A percentile compares a stretch with the other conserved stretches of the same genome.
These are phyloP conservation scores for Aspergillus tamarii DNA, from an alignment of 2,329 filamentous ascomycete genomes.

Conservation along the genomic window DNA sequence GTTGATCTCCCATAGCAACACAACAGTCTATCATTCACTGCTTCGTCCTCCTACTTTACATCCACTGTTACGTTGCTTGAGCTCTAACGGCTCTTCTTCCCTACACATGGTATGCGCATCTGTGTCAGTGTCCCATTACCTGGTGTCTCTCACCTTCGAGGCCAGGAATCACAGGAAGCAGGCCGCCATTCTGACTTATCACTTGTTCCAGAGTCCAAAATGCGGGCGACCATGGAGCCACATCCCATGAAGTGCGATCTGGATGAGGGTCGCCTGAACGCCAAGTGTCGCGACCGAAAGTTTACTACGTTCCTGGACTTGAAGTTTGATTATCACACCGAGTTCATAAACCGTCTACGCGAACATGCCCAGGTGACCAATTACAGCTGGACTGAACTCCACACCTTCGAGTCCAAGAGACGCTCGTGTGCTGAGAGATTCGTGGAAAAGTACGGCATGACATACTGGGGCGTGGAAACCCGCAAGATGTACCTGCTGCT, in stretches of 20 bases:
- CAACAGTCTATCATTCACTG: neutral
- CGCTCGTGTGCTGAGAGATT: conserved; percentile 21
- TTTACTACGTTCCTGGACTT: conserved; percentile 30
- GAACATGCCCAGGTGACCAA: conserved; percentile 11
- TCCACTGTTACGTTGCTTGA: neutral
- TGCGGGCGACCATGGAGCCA: conserved; percentile 3
- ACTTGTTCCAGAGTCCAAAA: neutral
- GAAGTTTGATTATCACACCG: conserved; percentile 17
- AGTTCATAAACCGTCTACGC: conserved; percentile 20
- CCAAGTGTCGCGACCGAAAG: conserved; percentile 17
- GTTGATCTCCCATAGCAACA: neutral
- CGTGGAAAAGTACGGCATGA: conserved; percentile 20
- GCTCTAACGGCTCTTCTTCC: neutral
- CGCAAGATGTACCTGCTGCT: conserved; percentile 23
- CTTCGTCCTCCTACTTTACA: neutral
- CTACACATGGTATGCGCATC: neutral
- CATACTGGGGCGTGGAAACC: conserved; percentile 27
- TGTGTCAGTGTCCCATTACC: neutral
- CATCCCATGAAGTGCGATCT: conserved; percentile 17
- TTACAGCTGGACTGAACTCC: conserved; percentile 19
- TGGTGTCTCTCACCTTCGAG: neutral
- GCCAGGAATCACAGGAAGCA: neutral
- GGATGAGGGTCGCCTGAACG: conserved; percentile 18
- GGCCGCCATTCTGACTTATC: too few species aligned
- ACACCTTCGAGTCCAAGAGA: conserved; percentile 8